Base-by-base conservation (phyloP, 345 rosid species). In the Lepidium africanum region DNA sequence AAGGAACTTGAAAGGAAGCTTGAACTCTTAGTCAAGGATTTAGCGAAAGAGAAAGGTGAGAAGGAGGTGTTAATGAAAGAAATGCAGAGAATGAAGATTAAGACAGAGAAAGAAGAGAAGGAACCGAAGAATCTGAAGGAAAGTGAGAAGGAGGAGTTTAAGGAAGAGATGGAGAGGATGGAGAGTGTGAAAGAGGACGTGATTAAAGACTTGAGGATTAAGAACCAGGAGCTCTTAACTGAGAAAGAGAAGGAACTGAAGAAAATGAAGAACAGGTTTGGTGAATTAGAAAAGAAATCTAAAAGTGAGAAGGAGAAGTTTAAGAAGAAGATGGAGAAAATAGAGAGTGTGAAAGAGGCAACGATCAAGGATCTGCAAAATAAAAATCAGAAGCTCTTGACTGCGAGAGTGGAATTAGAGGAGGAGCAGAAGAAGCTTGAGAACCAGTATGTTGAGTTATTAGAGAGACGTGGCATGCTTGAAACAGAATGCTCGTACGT, bases 1-100 rank as follows among this genome's bases (percentile, higher is more conserved):
- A 50, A 13, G 71, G 52, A 65, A 4, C 66, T 32, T 7, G 50
- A 55, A 32, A 64, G 9, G 0, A 23, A 21, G 16, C 37, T 7
- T 9, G 40, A 13, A 1, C 2, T 40, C 35, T 10, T 73, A 21
- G 55, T 58, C 19, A 61, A 53, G 58, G 69, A 67, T 9, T 11
- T 66, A 6, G 72, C 59, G 78, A 74, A 19, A 5, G 72, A 58
- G 53, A 51, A 35, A 25, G 15, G 35, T 13, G 68, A 74, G 33
- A 30, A 30, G 33, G 33, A 30, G 33, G 1, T 30, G 33, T 30
- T 30, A 6, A 30, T 0, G 33, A 30, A 30, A 30, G 33, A 30
- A 7, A 27, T 4, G 7, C 6, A 25, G 4, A 25, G 27, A 2
- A 25, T 25, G 4, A 25, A 3, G 27, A 25, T 2, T 25, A 25